Evolutionary conservation across 1,139 yeast species (phyloP), one percentile per base, ranked within the genome.

Genomic region (Suhomyces bribrorum): DNA sequence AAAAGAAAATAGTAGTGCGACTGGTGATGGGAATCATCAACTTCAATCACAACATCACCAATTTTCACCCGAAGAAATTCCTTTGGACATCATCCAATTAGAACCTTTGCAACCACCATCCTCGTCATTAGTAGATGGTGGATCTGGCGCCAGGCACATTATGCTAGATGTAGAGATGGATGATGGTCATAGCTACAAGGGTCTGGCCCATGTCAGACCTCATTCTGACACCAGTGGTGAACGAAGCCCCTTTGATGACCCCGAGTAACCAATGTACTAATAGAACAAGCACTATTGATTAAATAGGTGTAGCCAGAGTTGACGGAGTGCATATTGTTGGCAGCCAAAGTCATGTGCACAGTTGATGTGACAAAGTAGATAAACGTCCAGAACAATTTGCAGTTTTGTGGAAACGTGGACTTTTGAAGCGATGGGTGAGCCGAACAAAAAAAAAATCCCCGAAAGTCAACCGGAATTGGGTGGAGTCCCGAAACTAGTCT

Each of bases 151-250:
- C 27, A 30, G 18, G 16, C 62, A 69, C 30, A 63, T 68, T 45
- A 52, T 67, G 12, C 50, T 68, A 29, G 69, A 67, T 39, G 70
- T 68, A 15, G 70, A 64, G 42, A 53, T 66, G 39, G 71, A 64
- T 37, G 46, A 40, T 20, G 33, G 31, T 12, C 36, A 38, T 42
- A 37, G 43, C 27, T 31, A 13, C 26, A 38, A 7, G 15, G 22
- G 30, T 13, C 27, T n/a, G 26, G 34, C 5, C 29, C 14, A 26
- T 17, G 22, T 7, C 27, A 7, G 32, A 9, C 22, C 29, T 5
- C 37, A 29, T n/a, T 39, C 48, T 31, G 48, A 53, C 37, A 29
- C 43, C 31, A 46, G 53, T 43, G 50, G 48, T 11, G 54, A 52
- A 29, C 43, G 52, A 18, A 62, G 68, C 44, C 71, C 71, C 5